A percentile compares a stretch with the other conserved stretches of the same genome.
phyloP scores from a whole-genome alignment of 352 stramenopile genomes.

The Phytopythium helicoides region DNA sequence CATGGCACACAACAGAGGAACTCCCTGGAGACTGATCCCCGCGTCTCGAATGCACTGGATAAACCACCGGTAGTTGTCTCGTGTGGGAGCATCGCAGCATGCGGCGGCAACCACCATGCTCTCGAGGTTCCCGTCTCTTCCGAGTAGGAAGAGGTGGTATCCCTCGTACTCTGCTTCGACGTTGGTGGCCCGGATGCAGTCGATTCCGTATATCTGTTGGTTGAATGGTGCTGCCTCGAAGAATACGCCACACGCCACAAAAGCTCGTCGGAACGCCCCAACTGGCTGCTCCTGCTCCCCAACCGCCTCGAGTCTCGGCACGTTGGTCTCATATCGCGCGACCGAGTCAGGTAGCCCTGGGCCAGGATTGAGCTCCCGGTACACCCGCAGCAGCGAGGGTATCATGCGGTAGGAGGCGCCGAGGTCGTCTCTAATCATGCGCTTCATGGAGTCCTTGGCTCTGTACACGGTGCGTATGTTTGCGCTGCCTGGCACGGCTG shows the following conservation, averaged over 20 bases:
- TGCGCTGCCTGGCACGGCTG: constrained; percentile 29
- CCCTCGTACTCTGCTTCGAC: constrained; percentile 34
- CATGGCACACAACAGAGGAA: constrained; percentile 41
- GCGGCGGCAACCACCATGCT: constrained; percentile 42
- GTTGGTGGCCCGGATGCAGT: constrained; percentile 29
- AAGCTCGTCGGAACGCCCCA: constrained; percentile 39
- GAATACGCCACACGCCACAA: constrained; percentile 49
- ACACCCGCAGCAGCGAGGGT: constrained; percentile 34
- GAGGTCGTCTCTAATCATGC: constrained; percentile 25
- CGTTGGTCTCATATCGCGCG: constrained; percentile 13
- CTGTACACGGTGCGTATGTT: constrained; percentile 60
- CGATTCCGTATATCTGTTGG: constrained; percentile 54
- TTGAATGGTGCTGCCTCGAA: constrained; percentile 32
- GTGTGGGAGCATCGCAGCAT: constrained; percentile 27
- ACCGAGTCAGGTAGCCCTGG: constrained; percentile 11
- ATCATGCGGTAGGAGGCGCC: constrained; percentile 39
- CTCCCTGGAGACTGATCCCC: constrained; percentile 37
- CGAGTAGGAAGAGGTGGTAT: constrained; percentile 43
- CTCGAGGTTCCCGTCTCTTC: constrained; percentile 50
- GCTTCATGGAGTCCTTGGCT: constrained; percentile 45
- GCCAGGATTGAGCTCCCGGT: constrained; percentile 32
- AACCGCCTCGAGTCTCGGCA: constrained; percentile 1
- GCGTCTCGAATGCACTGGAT: constrained; percentile 37
- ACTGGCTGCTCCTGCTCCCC: constrained; percentile 11
- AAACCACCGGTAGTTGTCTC: constrained; percentile 55